phyloP scores from a whole-genome alignment of 2,329 filamentous ascomycete genomes.

The Calycina herbarum region DNA sequence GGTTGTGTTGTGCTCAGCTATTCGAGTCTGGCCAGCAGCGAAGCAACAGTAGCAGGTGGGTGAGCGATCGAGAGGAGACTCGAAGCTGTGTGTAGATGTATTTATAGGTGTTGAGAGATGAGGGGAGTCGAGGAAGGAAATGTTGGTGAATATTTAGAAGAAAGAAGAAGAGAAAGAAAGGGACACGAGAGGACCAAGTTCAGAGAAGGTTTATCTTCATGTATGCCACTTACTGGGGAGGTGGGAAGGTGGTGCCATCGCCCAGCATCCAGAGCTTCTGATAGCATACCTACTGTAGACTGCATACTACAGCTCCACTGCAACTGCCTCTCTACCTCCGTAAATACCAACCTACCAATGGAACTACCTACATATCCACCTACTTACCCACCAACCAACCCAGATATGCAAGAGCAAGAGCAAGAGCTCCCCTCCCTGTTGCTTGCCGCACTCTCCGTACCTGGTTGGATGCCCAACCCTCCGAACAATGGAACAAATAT shows the following conservation, averaged over 20 bases:
- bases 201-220: not conserved
- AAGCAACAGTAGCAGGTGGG: not conserved
- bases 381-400: not conserved
- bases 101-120: not conserved
- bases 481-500: too few species aligned
- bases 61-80: not conserved
- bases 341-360: not conserved
- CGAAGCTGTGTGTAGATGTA: not conserved
- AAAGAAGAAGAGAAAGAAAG: not conserved
- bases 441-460: not conserved
- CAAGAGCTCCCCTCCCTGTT: not conserved
- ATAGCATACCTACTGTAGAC: not conserved
- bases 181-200: not conserved
- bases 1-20: constrained; percentile 7
- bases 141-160: constrained; percentile 2
- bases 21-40: not conserved
- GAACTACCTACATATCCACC: too few species aligned
- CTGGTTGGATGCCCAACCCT: not conserved
- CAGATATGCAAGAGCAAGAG: not conserved
- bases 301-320: not conserved
- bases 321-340: not conserved
- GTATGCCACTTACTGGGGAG: not conserved
- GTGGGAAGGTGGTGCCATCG: constrained; percentile 1
- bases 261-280: not conserved
- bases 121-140: not conserved